Evolutionary conservation across 352 stramenopile genomes (phyloP), one percentile per base, ranked within the genome.

Genomic region (Phytophthora sp.): DNA sequence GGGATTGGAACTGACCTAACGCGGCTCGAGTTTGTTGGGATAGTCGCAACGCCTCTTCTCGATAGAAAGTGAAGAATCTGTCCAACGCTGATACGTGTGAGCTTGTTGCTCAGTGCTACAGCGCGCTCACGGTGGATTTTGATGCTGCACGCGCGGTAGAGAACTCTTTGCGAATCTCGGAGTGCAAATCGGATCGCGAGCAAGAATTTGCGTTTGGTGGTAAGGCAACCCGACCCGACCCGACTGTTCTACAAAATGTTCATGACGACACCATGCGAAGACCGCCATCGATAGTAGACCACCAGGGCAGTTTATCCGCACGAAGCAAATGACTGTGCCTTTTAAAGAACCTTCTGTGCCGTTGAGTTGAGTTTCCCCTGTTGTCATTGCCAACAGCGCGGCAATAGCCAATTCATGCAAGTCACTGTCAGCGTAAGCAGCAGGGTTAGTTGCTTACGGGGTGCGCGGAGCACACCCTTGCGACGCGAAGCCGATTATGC

Each of bases 161-260:
- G 35, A 59, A 51, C 27, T 52, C 52, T 39, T 34, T 13, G 31
- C 26, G 52, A 44, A 60, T 60, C 53, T 52, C 15, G 30, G 30
- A 15, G 24, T 54, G 30, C 53, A 45, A 61, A 27, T 37, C 17
- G 28, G 53, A 54, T 54, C 31, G n/a, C 31, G 20, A 10, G 10
- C 26, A n/a, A n/a, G n/a, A n/a, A n/a, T n/a, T n/a, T n/a, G n/a
- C n/a, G n/a, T n/a, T n/a, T n/a, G n/a, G n/a, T n/a, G n/a, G n/a
- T n/a, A n/a, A n/a, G n/a, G n/a, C n/a, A n/a, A n/a, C n/a, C n/a
- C n/a, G n/a, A n/a, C n/a, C n/a, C n/a, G 15, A 27, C n/a, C 11
- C 18, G 26, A 51, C 23, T 21, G 15, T 44, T 42, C 28, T 31
- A 31, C 42, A 10, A 38, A 54, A 32, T 44, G 31, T 35, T 54